Evolutionary conservation across 2,329 filamentous ascomycete genomes (phyloP).

Genomic region (Penicillium italicum): DNA sequence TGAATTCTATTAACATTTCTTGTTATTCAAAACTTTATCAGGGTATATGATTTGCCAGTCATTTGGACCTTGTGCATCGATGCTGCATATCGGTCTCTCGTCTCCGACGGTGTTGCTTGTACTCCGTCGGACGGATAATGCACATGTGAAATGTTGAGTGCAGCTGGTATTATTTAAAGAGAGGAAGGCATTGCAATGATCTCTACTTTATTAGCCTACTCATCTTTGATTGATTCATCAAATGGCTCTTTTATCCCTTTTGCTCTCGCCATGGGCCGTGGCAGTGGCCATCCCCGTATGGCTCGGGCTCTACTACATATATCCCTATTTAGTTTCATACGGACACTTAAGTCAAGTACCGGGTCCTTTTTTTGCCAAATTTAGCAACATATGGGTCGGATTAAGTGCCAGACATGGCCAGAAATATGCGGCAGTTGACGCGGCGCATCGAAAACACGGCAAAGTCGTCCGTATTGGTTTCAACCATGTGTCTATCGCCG

Average conservation of each 20-base stretch:
- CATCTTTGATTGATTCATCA: background rate
- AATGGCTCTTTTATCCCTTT: slow-evolving; percentile 14
- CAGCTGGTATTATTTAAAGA: background rate
- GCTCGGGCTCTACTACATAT: slow-evolving; percentile 14
- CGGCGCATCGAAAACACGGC: slow-evolving; percentile 32
- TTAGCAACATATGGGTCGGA: slow-evolving; percentile 23
- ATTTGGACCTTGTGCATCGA: background rate
- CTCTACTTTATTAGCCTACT: background rate
- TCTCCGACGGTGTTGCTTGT: slow-evolving; percentile 3
- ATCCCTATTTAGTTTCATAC: slow-evolving; percentile 19
- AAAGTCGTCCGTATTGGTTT: slow-evolving; percentile 23
- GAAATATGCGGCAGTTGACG: slow-evolving; percentile 41
- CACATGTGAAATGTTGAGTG: background rate
- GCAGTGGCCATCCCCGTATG: slow-evolving; percentile 6
- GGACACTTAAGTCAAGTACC: slow-evolving; percentile 10
- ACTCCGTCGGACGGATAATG: slow-evolving; percentile 3
- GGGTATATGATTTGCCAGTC: background rate
- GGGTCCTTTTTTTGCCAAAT: slow-evolving; percentile 19
- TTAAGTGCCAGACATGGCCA: slow-evolving; percentile 15
- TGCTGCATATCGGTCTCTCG: background rate
- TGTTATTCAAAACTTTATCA: background rate
- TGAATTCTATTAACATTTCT: background rate
- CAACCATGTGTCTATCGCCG: slow-evolving; percentile 26
- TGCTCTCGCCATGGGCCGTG: slow-evolving; percentile 13
- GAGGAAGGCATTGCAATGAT: background rate